Evolutionary conservation across 106 monocot species (phyloP), one percentile per base, ranked within the genome.

Genomic region (Acorus calamus): DNA sequence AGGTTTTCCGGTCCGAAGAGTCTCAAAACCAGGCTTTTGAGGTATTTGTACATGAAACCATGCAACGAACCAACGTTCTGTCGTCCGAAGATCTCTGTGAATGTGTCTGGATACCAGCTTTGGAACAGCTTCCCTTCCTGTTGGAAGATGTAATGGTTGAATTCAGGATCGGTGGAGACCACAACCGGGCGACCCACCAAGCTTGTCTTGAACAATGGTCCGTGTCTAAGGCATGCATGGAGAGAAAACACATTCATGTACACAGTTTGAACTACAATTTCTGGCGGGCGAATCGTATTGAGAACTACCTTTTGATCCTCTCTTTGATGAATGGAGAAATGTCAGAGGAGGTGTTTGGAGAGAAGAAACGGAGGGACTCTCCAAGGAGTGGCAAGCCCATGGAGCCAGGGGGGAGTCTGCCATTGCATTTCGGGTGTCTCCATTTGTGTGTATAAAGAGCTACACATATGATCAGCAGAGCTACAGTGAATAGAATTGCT

Each of bases 21-120:
- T 50, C 66, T 74, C 28, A 81, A 72, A 44, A 85, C 75, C 52
- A 85, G 60, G 11, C 46, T 73, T 72, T 85, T 85, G 11, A 85
- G 69, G 14, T 85, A 85, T 50, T 85, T 85, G 62, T 85, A 85
- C 71, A 85, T 59, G 72, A 81, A 76, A 5, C 85, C 81, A 62
- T 85, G 78, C 57, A 81, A 44, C 0, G 77, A 71, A 0, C 78
- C 81, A 42, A 85, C 78, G 56, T 86, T 86, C 6, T 82, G 53
- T 8, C 73, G 69, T 4, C 86, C 86, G 6, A 86, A 86, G 5
- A 86, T 78, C 79, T 82, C 79, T 2, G 78, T 86, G 70, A 86
- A 86, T 2, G 72, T 82, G 8, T 79, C 72, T 0, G 86, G 86
- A 62, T 86, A 86, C 69, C 81, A 86, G 52, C 86, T 82, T 62